Conservation (phyloP, 2,329 filamentous ascomycete species). For the Chrysoporthe austroafricana region DNA sequence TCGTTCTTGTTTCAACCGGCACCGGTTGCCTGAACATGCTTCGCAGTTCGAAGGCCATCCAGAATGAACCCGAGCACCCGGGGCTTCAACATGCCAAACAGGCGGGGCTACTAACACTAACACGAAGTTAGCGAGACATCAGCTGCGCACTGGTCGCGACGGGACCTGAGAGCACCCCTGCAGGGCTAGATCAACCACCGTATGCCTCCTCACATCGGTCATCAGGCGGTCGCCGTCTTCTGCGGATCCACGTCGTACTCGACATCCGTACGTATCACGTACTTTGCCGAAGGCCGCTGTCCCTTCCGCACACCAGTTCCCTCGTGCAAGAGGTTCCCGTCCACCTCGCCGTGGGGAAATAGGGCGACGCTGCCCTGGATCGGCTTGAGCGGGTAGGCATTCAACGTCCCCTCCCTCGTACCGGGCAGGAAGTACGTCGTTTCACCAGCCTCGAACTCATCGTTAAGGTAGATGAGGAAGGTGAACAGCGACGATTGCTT, state of each 20-base stretch:
- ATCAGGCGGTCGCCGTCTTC: neutral
- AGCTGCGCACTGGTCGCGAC: neutral
- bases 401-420: conserved; percentile 65
- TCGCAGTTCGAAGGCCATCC: neutral
- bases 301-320: conserved; percentile 71
- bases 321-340: conserved; percentile 68
- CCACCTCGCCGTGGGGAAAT: conserved; percentile 71
- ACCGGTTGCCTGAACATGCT: neutral
- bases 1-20: no score
- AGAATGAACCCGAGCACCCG: neutral
- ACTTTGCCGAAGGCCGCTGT: conserved; percentile 49
- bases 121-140: neutral
- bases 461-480: conserved; percentile 49
- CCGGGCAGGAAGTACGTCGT: conserved; percentile 60
- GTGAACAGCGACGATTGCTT: conserved; percentile 72
- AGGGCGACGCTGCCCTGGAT: conserved; percentile 71
- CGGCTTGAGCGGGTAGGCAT: conserved; percentile 70
- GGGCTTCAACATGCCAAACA: neutral
- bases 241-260: conserved; percentile 64
- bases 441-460: conserved; percentile 30
- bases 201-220: neutral
- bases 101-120: no score
- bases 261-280: conserved; percentile 73
- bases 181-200: neutral
- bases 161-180: no score